Conservation (phyloP, 164 flowering plant genomes). For the Cinnamomum micranthum region DNA sequence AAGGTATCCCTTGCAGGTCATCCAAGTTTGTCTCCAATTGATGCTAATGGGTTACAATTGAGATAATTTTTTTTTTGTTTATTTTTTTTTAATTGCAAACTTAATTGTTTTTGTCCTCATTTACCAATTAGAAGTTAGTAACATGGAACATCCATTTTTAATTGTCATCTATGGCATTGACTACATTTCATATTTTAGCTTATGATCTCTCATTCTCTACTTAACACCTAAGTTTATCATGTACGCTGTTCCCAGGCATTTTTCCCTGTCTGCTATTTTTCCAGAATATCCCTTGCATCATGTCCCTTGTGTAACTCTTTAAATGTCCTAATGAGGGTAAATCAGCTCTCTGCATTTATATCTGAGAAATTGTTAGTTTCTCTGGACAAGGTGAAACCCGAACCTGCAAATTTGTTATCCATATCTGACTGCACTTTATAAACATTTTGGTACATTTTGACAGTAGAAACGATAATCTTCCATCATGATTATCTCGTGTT, state of each 20-base stretch:
- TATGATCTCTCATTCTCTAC: not conserved
- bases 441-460: not conserved
- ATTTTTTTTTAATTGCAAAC: not conserved
- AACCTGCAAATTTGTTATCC: not conserved
- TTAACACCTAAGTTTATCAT: not conserved
- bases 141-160: not conserved
- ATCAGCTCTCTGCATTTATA: too few relatives aligned
- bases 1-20: constrained; percentile 44
- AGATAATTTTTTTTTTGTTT: not conserved
- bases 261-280: not conserved
- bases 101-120: not conserved
- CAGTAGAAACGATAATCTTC: not conserved
- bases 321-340: not conserved
- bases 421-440: not conserved
- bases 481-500: not conserved
- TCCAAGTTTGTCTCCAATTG: too few relatives aligned
- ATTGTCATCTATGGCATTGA: not conserved
- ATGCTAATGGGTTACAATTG: too few relatives aligned
- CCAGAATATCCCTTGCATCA: not conserved
- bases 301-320: not conserved
- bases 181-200: not conserved
- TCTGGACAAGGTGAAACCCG: too few relatives aligned
- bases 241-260: not conserved
- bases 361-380: not conserved
- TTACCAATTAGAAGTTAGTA: not conserved